Base-by-base conservation (phyloP, 306 rosid species). In the Bauhinia variegata region DNA sequence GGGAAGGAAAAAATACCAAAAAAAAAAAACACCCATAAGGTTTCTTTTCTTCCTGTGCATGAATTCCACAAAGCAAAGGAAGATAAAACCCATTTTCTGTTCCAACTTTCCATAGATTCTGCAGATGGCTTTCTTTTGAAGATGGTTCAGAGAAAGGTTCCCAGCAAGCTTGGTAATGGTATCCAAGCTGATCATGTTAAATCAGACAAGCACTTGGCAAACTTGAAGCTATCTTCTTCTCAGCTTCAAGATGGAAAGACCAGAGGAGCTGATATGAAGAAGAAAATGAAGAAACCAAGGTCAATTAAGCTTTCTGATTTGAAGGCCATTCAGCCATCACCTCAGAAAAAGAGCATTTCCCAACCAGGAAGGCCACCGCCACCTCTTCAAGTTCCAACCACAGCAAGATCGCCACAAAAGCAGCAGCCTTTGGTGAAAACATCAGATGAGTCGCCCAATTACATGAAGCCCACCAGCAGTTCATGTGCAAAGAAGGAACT, bases 401-500 rank as follows among this genome's bases (percentile, higher is more conserved):
- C 60, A 63, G 67, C 79, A 36, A 51, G 65, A 68, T 32, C 51
- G 36, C 76, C 74, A 15, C 67, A 67, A 64, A 82, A 73, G 85
- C 84, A 75, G 75, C 77, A 73, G 15, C 71, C 84, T 60, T 11
- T 68, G 59, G 31, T 60, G 54, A 75, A 63, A 78, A 54, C 77
- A 9, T 50, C 50, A 19, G 78, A 83, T 36, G 87, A 79, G 13
- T 88, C 95, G 8, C 97, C 99, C 8, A 90, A 90, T 79, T 93
- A 93, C 79, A 93, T 93, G 99, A 93, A 93, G 72, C 81, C 96
- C n/a, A 93, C 99, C 54, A 88, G 90, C 78, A 90, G 96, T 69
- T 90, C 86, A 23, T 83, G 83, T 75, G 93, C 97, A 18, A 91
- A 85, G 77, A 88, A 86, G 76, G 97, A 91, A 47, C 80, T 80